phyloP scores from a whole-genome alignment of 495 filamentous ascomycete genomes.

The Polyplosphaeria fusca region DNA sequence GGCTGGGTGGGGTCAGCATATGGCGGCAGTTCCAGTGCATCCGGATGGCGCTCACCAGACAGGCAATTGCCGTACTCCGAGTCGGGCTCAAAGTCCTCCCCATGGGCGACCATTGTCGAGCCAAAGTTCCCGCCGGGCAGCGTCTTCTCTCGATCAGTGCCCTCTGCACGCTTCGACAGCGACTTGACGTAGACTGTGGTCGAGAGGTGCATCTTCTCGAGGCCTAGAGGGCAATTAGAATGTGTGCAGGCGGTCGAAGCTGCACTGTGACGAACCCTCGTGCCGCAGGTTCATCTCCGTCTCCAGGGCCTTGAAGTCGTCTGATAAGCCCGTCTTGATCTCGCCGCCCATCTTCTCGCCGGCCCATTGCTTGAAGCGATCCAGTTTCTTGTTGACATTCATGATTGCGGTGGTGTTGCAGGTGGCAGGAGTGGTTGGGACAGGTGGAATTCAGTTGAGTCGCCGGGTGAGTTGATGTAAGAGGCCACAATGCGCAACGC shows the following conservation, averaged over 20 bases:
- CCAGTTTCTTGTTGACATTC: constrained; percentile 95
- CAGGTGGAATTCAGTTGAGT: too few relatives aligned
- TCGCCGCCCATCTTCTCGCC: constrained; percentile 96
- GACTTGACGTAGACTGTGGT: constrained; percentile 90
- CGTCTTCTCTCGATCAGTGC: constrained; percentile 80
- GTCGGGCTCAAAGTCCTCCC: constrained; percentile 88
- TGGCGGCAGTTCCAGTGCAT: background rate
- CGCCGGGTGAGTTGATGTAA: too few relatives aligned
- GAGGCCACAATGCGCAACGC: too few relatives aligned
- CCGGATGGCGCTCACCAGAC: constrained; percentile 53
- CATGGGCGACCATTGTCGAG: constrained; percentile 82
- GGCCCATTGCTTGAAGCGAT: constrained; percentile 97
- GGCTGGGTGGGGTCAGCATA: constrained; percentile 16
- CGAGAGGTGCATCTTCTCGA: constrained; percentile 87
- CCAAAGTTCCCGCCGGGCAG: constrained; percentile 79
- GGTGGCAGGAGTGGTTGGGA: too few relatives aligned
- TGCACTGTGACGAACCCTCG: constrained; percentile 60
- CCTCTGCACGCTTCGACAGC: constrained; percentile 79
- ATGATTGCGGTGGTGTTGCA: constrained; percentile 52
- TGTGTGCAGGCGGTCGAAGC: too few relatives aligned
- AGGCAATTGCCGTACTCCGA: constrained; percentile 93
- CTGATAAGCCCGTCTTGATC: constrained; percentile 79
- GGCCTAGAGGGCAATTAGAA: constrained; percentile 53
- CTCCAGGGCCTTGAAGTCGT: constrained; percentile 92
- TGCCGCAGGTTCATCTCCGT: constrained; percentile 88